Evolutionary conservation across 2,329 filamentous ascomycete species (phyloP).

Genomic region (Fusarium nurragi): DNA sequence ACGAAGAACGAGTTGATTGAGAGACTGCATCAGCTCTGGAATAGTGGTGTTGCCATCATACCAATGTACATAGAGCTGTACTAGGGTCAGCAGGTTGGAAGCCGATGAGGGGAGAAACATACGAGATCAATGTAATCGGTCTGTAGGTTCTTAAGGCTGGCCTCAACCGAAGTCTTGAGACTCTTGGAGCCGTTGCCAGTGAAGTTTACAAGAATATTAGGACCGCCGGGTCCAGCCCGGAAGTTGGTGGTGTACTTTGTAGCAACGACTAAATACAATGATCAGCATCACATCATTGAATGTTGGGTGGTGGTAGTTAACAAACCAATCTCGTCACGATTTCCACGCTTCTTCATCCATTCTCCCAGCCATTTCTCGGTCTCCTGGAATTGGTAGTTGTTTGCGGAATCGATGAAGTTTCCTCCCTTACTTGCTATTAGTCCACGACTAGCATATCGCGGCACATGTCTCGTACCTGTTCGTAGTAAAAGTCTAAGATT

Average conservation of each 20-base stretch:
- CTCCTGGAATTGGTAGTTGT: constrained; percentile 72
- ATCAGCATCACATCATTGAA: background rate
- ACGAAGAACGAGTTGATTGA: constrained; percentile 67
- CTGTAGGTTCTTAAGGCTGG: constrained; percentile 68
- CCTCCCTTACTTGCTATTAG: constrained; percentile 53
- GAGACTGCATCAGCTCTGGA: constrained; percentile 73
- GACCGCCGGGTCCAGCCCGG: constrained; percentile 52
- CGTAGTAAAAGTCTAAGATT: constrained; percentile 73
- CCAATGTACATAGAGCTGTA: constrained; percentile 68
- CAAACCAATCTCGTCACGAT: constrained; percentile 70
- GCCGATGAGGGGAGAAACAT: constrained; percentile 16
- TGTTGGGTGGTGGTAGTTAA: background rate
- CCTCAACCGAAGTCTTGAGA: constrained; percentile 63
- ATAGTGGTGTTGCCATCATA: constrained; percentile 76
- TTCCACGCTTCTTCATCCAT: constrained; percentile 73
- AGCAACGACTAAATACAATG: constrained; percentile 63
- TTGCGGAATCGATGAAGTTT: constrained; percentile 79
- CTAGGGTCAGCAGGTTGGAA: background rate
- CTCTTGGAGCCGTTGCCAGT: constrained; percentile 71
- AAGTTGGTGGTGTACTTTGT: constrained; percentile 75
- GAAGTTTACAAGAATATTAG: constrained; percentile 61
- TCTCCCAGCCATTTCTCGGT: constrained; percentile 74
- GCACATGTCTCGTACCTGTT: constrained; percentile 53
- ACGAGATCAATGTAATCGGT: constrained; percentile 76
- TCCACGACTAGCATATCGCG: background rate